Evolutionary conservation across 2,329 filamentous ascomycete species (phyloP), one percentile per base, ranked within the genome.

Genomic region (Ophiostoma ips): DNA sequence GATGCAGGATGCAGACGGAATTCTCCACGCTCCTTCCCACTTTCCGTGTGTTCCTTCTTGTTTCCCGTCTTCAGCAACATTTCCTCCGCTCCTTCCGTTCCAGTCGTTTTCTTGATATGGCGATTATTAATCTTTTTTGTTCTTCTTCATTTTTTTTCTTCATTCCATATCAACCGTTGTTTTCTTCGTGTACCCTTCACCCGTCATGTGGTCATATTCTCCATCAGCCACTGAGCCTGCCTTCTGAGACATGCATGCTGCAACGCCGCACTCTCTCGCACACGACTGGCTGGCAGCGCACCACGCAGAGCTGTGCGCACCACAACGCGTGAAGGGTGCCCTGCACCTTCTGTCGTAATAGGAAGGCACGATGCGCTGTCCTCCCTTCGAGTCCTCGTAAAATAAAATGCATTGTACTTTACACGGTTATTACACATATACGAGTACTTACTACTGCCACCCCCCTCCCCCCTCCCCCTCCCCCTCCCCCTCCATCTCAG

Each of bases 221-320:
- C 24, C 24, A 28, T 35, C 33, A 35, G 28, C 19, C 46, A 33
- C 28, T 21, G 16, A 28, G 24, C 24, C n/a, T 28, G 5, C 24
- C 24, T n/a, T 19, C 21, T 41, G 36, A 48, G 28, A 41, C 46
- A 35, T 49, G 19, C 31, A 34, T 45, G 15, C 28, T 41, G 43
- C 30, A 34, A 35, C 37, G 30, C 21, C 36, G 40, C 28, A 31
- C 28, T 21, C 7, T 41, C 34, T 30, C 28, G 35, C 47, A 43
- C 50, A 46, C 50, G 46, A 49, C 46, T 52, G 50, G 50, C 44
- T 35, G 8, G 43, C 28, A 46, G 35, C 19, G 21, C 30, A 47
- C 28, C 35, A 50, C 35, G 44, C 43, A n/a, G 36, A 36, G 49
- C 49, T 47, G 36, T 50, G 44, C 33, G 37, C 21, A 41, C 38